Evolutionary conservation across 1,139 yeast genomes (phyloP).

Genomic region (Pichia sp.): DNA sequence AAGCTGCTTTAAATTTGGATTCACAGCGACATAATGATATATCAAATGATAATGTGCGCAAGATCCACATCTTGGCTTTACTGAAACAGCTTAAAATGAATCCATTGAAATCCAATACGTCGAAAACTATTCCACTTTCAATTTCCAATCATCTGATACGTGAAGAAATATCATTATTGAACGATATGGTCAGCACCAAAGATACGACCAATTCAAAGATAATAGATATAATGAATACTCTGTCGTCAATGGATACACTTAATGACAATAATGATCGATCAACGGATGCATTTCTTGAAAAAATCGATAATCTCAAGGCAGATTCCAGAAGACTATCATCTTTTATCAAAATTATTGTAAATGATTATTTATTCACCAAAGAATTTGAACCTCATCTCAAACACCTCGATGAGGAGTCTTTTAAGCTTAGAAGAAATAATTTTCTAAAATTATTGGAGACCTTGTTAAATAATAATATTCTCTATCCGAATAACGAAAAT

Average conservation of each 20-base stretch:
- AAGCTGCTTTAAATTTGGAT: no score
- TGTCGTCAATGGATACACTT: no score
- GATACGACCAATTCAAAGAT: no score
- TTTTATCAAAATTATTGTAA: slow-evolving; percentile 19
- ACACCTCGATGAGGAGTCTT: slow-evolving; percentile 8
- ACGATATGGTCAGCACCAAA: no score
- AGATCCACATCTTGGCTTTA: neutral
- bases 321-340: slow-evolving; percentile 8
- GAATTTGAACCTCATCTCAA: slow-evolving; percentile 11
- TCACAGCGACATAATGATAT: no score
- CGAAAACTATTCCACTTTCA: no score
- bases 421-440: slow-evolving; percentile 14
- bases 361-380: slow-evolving; percentile 19
- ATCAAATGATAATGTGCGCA: neutral
- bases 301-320: slow-evolving; percentile 7
- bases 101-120: neutral
- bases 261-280: neutral
- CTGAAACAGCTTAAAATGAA: neutral
- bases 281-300: neutral
- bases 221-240: no score
- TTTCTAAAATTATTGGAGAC: slow-evolving; percentile 22
- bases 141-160: no score
- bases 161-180: no score
- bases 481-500: slow-evolving; percentile 7
- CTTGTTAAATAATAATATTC: slow-evolving; percentile 20